phyloP scores from a whole-genome alignment of 2,329 filamentous ascomycete genomes.

The Aspergillus unguis region DNA sequence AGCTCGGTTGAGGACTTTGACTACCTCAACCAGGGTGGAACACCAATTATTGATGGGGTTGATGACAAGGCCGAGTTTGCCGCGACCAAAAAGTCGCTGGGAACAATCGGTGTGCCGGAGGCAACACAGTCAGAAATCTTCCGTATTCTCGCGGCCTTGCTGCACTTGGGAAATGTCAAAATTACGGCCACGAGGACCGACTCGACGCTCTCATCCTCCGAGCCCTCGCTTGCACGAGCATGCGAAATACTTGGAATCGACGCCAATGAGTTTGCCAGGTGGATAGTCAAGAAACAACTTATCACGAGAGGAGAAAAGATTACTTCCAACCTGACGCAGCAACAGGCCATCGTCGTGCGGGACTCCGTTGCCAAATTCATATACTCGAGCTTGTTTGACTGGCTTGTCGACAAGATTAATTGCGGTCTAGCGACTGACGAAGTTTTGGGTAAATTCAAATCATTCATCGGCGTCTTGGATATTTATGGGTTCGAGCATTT shows the following conservation, averaged over 20 bases:
- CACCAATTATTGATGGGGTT: slow-evolving; percentile 86
- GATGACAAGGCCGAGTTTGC: slow-evolving; percentile 94
- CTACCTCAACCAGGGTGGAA: slow-evolving; percentile 92
- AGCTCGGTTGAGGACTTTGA: slow-evolving; percentile 86
- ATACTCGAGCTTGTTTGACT: slow-evolving; percentile 97
- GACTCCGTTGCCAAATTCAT: slow-evolving; percentile 99
- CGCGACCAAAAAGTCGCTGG: slow-evolving; percentile 79
- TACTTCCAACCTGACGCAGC: slow-evolving; percentile 87
- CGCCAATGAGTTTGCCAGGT: slow-evolving; percentile 82
- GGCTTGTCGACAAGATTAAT: slow-evolving; percentile 98
- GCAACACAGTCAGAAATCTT: slow-evolving; percentile 81
- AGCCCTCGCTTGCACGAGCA: slow-evolving; percentile 78
- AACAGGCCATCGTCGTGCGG: slow-evolving; percentile 88
- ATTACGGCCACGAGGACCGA: slow-evolving; percentile 88
- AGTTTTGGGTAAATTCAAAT: slow-evolving; percentile 74
- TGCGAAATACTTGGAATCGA: slow-evolving; percentile 86
- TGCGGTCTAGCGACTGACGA: slow-evolving; percentile 82
- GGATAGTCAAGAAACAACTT: slow-evolving; percentile 98
- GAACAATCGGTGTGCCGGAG: slow-evolving; percentile 77
- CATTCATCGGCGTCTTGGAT: slow-evolving; percentile 97
- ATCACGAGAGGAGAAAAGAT: slow-evolving; percentile 97
- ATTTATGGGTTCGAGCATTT: slow-evolving; percentile 99
- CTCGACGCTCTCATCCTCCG: slow-evolving; percentile 73
- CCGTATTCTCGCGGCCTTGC: slow-evolving; percentile 79
- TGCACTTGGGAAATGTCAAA: slow-evolving; percentile 95